Conservation (phyloP, 2,329 filamentous ascomycete species). For the Septoria linicola region DNA sequence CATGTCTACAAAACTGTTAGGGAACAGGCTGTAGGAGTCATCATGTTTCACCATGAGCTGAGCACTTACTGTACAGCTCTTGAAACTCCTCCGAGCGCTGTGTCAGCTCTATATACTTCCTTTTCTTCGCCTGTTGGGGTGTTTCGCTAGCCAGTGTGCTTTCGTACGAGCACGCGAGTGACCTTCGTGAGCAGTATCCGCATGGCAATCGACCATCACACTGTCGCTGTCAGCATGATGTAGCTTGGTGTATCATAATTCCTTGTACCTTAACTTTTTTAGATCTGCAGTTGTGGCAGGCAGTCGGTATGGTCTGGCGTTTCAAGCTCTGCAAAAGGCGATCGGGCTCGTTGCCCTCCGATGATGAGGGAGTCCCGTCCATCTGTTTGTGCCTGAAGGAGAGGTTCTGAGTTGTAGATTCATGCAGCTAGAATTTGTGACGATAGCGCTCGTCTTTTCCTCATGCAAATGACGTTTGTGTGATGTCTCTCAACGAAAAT, state of each 20-base stretch:
- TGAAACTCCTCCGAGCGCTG: slow-evolving; percentile 1
- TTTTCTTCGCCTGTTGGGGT: slow-evolving; percentile 11
- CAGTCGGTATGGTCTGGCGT: slow-evolving; percentile 8
- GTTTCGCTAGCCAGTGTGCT: slow-evolving; percentile 7
- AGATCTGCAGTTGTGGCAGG: slow-evolving; percentile 9
- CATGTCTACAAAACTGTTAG: too few relatives aligned
- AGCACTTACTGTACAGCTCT: slow-evolving; percentile 8
- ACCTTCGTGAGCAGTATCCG: slow-evolving; percentile 7
- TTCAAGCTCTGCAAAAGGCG: slow-evolving; percentile 14
- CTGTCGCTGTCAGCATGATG: slow-evolving; percentile 2
- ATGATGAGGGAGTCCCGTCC: too few relatives aligned
- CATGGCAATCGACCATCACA: slow-evolving; percentile 9
- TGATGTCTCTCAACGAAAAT: too few relatives aligned
- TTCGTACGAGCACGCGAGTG: slow-evolving; percentile 10
- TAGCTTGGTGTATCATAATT: too few relatives aligned
- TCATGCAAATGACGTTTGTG: too few relatives aligned
- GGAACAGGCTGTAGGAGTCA: too few relatives aligned
- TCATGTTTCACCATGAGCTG: too few relatives aligned
- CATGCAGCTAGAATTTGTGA: too few relatives aligned
- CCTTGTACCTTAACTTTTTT: slow-evolving; percentile 11
- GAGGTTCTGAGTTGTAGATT: too few relatives aligned
- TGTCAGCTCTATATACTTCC: slow-evolving; percentile 1
- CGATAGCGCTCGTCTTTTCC: too few relatives aligned
- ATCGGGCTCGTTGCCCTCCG: background rate
- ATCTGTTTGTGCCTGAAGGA: too few relatives aligned